These are phyloP conservation scores for Penicillium fuscoglaucum DNA, from an alignment of 2,329 filamentous ascomycete genomes.

Conservation along the genomic window DNA sequence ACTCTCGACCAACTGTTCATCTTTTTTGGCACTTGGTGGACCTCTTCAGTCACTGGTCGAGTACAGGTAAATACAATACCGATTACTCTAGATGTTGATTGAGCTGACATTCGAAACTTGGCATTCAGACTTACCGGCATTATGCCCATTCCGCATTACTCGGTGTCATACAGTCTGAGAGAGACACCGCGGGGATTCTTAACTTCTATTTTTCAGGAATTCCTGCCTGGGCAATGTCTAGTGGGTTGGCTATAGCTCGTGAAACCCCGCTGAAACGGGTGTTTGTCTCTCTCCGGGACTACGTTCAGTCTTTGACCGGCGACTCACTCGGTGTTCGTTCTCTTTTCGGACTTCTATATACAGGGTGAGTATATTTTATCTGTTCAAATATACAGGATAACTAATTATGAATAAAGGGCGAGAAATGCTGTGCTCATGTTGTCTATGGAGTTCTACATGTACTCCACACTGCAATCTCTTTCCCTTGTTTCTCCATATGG, in stretches of 20 bases:
- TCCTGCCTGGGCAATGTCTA: slow-evolving; percentile 41
- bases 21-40: slow-evolving; percentile 47
- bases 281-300: slow-evolving; percentile 32
- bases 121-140: slow-evolving; percentile 39
- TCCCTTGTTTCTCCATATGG: slow-evolving; percentile 39
- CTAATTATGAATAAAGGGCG: slow-evolving; percentile 32
- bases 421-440: slow-evolving; percentile 39
- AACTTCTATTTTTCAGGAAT: slow-evolving; percentile 46
- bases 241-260: slow-evolving; percentile 40
- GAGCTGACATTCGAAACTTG: slow-evolving; percentile 4
- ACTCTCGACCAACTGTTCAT: slow-evolving; percentile 44
- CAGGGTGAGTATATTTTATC: slow-evolving; percentile 28
- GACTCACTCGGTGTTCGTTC: slow-evolving; percentile 31
- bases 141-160: slow-evolving; percentile 41
- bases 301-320: slow-evolving; percentile 24
- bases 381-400: background rate
- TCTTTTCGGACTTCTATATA: slow-evolving; percentile 30
- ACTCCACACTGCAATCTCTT: slow-evolving; percentile 45
- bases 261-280: slow-evolving; percentile 40
- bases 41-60: slow-evolving; percentile 38
- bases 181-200: slow-evolving; percentile 33
- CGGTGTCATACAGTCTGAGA: slow-evolving; percentile 41
- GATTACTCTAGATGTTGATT: background rate
- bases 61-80: slow-evolving; percentile 36
- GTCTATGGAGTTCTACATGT: slow-evolving; percentile 46